Conservation (phyloP, 1,284 basidiomycete species). For the Ustilago bromivora region DNA sequence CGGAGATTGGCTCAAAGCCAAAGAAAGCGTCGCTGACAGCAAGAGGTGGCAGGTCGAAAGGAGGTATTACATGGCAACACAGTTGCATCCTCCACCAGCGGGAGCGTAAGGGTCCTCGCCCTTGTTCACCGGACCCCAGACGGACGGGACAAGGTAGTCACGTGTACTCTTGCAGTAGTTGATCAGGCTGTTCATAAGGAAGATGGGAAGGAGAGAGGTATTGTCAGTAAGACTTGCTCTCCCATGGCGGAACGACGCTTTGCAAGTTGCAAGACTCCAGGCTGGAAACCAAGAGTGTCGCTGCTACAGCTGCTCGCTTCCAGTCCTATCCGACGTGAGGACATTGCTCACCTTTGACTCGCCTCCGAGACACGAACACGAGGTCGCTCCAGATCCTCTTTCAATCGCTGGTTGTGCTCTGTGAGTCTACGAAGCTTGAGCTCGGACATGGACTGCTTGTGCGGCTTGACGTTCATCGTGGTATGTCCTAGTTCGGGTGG, state of each 20-base stretch:
- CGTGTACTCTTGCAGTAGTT: slow-evolving; percentile 89
- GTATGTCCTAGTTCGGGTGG: not conserved
- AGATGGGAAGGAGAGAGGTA: not conserved
- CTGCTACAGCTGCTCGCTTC: not conserved
- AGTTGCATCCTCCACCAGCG: slow-evolving; percentile 73
- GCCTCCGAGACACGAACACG: slow-evolving; percentile 91
- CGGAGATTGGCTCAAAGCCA: not conserved
- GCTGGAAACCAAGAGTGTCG: not conserved
- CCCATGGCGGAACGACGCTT: not conserved
- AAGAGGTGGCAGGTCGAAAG: not conserved
- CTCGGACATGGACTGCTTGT: slow-evolving; percentile 84
- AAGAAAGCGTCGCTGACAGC: not conserved
- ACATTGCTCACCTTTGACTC: slow-evolving; percentile 78
- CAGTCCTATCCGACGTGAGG: not conserved
- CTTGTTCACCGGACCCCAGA: slow-evolving; percentile 92
- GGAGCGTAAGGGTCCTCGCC: slow-evolving; percentile 89
- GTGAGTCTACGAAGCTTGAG: slow-evolving; percentile 90
- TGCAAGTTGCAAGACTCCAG: not conserved
- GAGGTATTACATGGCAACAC: slow-evolving; percentile 56
- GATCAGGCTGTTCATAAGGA: slow-evolving; percentile 76
- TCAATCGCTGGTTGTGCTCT: slow-evolving; percentile 90
- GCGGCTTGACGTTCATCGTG: slow-evolving; percentile 75
- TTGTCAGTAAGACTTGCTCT: not conserved
- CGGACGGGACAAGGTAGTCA: slow-evolving; percentile 87
- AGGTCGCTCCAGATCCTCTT: slow-evolving; percentile 88